Evolutionary conservation across 139 green algal species (phyloP), one percentile per base, ranked within the genome.

Genomic region (Coccomyxa sp.): DNA sequence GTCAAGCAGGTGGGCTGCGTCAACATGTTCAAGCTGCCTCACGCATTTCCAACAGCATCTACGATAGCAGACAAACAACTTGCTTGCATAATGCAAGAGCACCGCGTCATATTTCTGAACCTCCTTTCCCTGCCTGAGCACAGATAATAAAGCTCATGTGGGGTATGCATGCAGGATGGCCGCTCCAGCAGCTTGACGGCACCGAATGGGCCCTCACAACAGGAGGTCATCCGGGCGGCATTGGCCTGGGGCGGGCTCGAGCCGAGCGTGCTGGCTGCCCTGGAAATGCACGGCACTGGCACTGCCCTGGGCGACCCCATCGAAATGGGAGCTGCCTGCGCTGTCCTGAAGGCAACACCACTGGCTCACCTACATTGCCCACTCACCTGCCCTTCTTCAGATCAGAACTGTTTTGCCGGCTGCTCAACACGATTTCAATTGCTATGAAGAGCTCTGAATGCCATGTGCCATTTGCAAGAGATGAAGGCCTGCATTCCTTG

Each of bases 271-370:
- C 21, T 86, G 27, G 23, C 17, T 0, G 77, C 59, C 13, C 28
- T 96, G 67, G 84, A 93, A 28, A 90, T 95, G 89, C 93, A 97
- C 79, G 95, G 94, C 81, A 98, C 95, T 15, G 95, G 95, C 18
- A 98, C 95, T 21, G 84, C 92, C 13, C 89, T 98, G n/a, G 95
- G 95, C 21, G 95, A 98, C 83, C 94, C 95, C 13, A 98, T 98
- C 63, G 95, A 98, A 83, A 81, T 95, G 0, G 92, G 92, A 4
- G 93, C 94, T 57, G 57, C 79, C 1, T 58, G 67, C 13, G 86
- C 88, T 3, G 91, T 90, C n/a, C 85, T 91, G 25, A 30, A 77
- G 63, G 63, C 63, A 71, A 71, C 38, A 51, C 38, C 38, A 51
- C 38, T 51, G 38, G 38, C 38, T 51, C 7, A 51, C 38, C 38